Base-by-base conservation (phyloP, 345 rosid species). In the Conringia planisiliqua region DNA sequence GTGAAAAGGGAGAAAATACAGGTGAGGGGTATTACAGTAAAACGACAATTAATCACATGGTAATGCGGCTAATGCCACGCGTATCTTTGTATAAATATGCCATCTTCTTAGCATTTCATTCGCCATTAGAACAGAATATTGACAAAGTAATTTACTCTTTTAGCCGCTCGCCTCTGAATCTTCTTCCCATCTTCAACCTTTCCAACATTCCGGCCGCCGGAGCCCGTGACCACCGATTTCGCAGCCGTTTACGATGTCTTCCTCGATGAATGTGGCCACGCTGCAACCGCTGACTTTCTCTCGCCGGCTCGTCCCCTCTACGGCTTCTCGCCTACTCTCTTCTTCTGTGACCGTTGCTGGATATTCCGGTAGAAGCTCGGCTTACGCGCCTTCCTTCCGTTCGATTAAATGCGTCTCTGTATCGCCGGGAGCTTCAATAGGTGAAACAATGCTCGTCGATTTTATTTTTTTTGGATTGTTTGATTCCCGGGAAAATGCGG, bases 361-460 rank as follows among this genome's bases (percentile, higher is more conserved):
- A 22, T 68, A 58, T 51, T 77, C 80, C 69, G 17, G 52, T 12
- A 36, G 66, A 70, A 73, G 26, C 60, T 42, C 78, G 8, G 35
- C 51, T 22, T 67, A 75, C 20, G 18, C 70, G 18, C 70, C 83
- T 10, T 42, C 66, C 61, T 40, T 42, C 62, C 83, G 75, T 66
- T 50, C 77, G 70, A 10, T 86, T 73, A 80, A 83, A 27, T 85
- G 85, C 74, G 70, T 79, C 42, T 79, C 89, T 17, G 24, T 43
- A 0, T 55, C 80, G 0, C 68, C 76, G 0, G 77, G 33, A 63
- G 60, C 68, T 72, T 36, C 84, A 1, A 43, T 79, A 58, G 87
- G 89, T 87, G 79, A 76, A 38, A 12, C 62, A 55, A 24, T 65
- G 74, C 76, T 71, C 20, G 64, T 42, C 17, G 39, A 20, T 9